phyloP scores from a whole-genome alignment of 1,139 yeast genomes.

The Debaryomyces subglobosus region DNA sequence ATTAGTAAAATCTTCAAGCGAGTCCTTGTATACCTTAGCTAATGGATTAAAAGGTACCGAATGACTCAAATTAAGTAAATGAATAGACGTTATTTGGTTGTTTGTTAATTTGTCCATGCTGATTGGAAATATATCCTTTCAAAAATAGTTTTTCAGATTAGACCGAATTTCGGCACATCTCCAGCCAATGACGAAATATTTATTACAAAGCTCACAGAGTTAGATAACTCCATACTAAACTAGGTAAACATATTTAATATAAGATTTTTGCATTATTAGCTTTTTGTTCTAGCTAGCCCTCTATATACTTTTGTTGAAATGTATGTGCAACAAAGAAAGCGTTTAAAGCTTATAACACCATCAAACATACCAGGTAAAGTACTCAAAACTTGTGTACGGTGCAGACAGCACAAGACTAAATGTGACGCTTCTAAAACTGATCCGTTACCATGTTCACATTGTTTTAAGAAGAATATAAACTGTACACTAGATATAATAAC shows the following conservation, averaged over 20 bases:
- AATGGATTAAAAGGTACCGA: constrained; percentile 29
- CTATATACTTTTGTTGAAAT: constrained; percentile 13
- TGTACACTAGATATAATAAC: constrained; percentile 54
- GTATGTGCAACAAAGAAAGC: constrained; percentile 24
- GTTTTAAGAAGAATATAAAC: constrained; percentile 50
- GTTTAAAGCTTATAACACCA: constrained; percentile 27
- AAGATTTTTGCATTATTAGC: neutral
- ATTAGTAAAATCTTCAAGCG: constrained; percentile 25
- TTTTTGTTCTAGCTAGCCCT: neutral
- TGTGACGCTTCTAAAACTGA: constrained; percentile 57
- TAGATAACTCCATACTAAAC: constrained; percentile 4
- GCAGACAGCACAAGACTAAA: constrained; percentile 66
- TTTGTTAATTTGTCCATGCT: constrained; percentile 11
- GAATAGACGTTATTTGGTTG: constrained; percentile 28
- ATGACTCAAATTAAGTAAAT: constrained; percentile 36
- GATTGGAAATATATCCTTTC: constrained; percentile 2
- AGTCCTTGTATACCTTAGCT: constrained; percentile 27
- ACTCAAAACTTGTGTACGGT: constrained; percentile 63
- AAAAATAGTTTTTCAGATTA: constrained; percentile 3
- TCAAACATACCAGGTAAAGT: constrained; percentile 22
- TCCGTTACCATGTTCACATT: constrained; percentile 62
- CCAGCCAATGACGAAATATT: constrained; percentile 11
- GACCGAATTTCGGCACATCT: constrained; percentile 14
- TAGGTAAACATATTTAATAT: constrained; percentile 1
- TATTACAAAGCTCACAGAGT: constrained; percentile 9